Evolutionary conservation across 2,329 filamentous ascomycete genomes (phyloP), one percentile per base, ranked within the genome.

Genomic region (Remersonia thermophila): DNA sequence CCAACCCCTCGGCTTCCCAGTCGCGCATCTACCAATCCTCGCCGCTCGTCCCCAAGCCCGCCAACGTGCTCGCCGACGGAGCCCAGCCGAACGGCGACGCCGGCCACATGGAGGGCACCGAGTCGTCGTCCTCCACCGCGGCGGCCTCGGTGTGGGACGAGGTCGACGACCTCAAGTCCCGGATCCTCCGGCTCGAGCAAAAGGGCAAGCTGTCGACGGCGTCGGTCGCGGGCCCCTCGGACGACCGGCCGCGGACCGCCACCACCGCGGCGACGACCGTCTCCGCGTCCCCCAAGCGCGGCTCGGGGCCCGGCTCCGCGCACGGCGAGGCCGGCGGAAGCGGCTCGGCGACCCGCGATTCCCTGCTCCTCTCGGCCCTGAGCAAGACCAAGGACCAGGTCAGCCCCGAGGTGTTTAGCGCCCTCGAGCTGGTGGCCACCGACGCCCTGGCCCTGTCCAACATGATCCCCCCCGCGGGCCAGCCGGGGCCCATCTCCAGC

Each of bases 61-160:
- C 52, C 17, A 65, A 69, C 23, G 27, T 48, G 6, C 55, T 51
- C 35, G 58, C 47, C 39, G 58, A 51, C 40, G 65, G 55, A 12
- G 18, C 49, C 0, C 57, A 58, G 7, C 43, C 47, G 20, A 57
- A 52, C 27, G 51, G 54, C 7, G 67, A 68, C 30, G 50, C 53
- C 14, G 53, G 55, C 29, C 61, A 71, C 40, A 48, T 64, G 18
- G 78, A 87, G 50, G 80, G 79, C 7, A 86, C 85, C 0, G 85
- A 91, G 50, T 96, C 91, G 1, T 89, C 82, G 0, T 70, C 82
- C 25, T 96, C 91, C 0, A 91, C 84, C 1, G 86, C 80, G 1
- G 85, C 84, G 1, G 84, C 87, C 10, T 93, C 86, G 0, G 84
- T 98, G 3, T 98, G 91, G 91, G 91, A 96, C 54, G 91, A 98